Conservation (phyloP, 2,329 filamentous ascomycete species). For the Exophiala viscosa region DNA sequence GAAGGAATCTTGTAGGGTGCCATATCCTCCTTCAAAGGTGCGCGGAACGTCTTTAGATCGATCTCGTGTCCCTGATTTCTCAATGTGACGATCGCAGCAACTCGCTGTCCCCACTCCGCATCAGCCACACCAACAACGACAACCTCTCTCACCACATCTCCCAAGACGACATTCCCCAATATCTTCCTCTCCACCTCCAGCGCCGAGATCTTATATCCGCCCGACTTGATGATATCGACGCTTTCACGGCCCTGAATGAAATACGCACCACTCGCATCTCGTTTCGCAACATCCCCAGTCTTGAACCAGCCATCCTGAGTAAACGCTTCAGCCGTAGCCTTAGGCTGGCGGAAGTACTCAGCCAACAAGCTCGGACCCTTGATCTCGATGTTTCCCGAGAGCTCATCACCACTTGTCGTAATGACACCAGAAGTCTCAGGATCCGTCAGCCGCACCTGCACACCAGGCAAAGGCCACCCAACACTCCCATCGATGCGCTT, state of each 20-base stretch:
- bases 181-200: slow-evolving; percentile 93
- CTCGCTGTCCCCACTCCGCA: slow-evolving; percentile 91
- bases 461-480: slow-evolving; percentile 47
- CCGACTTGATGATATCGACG: slow-evolving; percentile 96
- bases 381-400: slow-evolving; percentile 44
- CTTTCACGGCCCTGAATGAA: slow-evolving; percentile 86
- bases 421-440: slow-evolving; percentile 37
- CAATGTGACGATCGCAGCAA: slow-evolving; percentile 68
- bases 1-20: slow-evolving; percentile 92
- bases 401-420: slow-evolving; percentile 29
- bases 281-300: slow-evolving; percentile 89
- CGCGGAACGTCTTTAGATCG: slow-evolving; percentile 34
- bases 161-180: slow-evolving; percentile 66
- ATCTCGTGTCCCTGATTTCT: slow-evolving; percentile 30
- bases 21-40: slow-evolving; percentile 61
- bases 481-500: slow-evolving; percentile 81
- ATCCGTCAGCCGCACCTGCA: slow-evolving; percentile 45
- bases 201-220: slow-evolving; percentile 86
- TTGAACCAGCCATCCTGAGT: slow-evolving; percentile 80
- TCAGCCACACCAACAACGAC: slow-evolving; percentile 85
- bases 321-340: slow-evolving; percentile 27
- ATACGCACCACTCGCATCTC: slow-evolving; percentile 76
- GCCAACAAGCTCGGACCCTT: slow-evolving; percentile 41
- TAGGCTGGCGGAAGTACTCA: slow-evolving; percentile 35
- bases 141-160: slow-evolving; percentile 63